Base-by-base conservation (phyloP, 345 rosid species). In the Conringia planisiliqua region DNA sequence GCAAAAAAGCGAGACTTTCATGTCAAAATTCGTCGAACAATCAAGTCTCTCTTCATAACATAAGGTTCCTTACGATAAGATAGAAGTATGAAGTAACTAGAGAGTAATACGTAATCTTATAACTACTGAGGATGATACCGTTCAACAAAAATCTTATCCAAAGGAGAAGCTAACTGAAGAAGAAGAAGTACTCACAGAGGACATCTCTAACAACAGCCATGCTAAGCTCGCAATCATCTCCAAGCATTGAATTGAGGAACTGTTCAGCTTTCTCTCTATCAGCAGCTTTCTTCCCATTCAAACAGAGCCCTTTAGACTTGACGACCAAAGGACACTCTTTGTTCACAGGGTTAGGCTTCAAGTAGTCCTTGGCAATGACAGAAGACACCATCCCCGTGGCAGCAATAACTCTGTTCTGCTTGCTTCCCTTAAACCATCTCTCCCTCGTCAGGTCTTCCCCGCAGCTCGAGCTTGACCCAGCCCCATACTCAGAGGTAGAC, bases 371-470 rank as follows among this genome's bases (percentile, higher is more conserved):
- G 18, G 90, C 93, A 44, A 91, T 60, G 76, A 94, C 78, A 10
- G 92, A 83, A n/a, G 97, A 88, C 46, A 91, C 93, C 73, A 87
- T 94, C 52, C 98, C 97, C 33, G 95, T 83, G 0, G 81, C 81
- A 2, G 96, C 98, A 69, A 89, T 80, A 70, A 76, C 85, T 62
- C 78, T 86, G 83, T 81, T 91, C 83, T 79, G 81, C 85, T 85
- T 89, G 39, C 32, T 81, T 59, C 84, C 51, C 16, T 74, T 78
- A 32, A 77, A 73, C 47, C 80, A 80, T 51, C 62, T 80, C 36
- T 80, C 68, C 0, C 63, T 62, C 38, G 27, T 52, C 61, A 70
- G 8, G 40, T 78, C 56, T 51, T 77, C 81, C 20, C 82, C 72
- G 20, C 81, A 83, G 55, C 82, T 68, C 24, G 82, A 75, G 56